These are phyloP conservation scores for Bruguiera hainesii DNA, from an alignment of 441 rosid genomes.

Conservation along the genomic window DNA sequence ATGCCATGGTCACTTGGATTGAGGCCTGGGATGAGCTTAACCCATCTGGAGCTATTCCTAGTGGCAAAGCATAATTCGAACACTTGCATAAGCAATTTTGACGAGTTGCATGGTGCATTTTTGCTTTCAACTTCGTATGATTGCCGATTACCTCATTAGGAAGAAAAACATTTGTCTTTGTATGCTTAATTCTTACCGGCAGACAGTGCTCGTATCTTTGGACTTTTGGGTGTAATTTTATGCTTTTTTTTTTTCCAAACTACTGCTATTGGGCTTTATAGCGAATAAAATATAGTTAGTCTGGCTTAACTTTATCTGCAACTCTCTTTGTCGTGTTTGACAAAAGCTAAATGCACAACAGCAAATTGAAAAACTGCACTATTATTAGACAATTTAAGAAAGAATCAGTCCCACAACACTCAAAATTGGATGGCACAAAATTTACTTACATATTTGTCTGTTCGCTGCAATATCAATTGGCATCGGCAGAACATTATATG, in stretches of 20 bases:
- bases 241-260: neutral
- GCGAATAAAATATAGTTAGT: no score
- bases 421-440: no score
- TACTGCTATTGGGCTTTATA: constrained; percentile 9
- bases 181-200: constrained; percentile 4
- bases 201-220: constrained; percentile 10
- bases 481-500: no score
- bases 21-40: constrained; percentile 96
- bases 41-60: constrained; percentile 39
- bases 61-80: constrained; percentile 34
- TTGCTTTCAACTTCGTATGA: constrained; percentile 2
- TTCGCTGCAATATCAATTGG: no score
- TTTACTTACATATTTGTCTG: no score
- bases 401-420: no score
- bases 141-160: neutral
- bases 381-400: no score
- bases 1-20: constrained; percentile 97
- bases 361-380: no score
- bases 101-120: constrained; percentile 2
- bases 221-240: constrained; percentile 14
- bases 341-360: no score
- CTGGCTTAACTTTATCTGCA: no score
- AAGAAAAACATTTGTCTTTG: neutral
- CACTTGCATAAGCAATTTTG: constrained; percentile 8
- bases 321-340: no score